phyloP scores from a whole-genome alignment of 2,329 filamentous ascomycete species.

The Diaporthe australafricana region DNA sequence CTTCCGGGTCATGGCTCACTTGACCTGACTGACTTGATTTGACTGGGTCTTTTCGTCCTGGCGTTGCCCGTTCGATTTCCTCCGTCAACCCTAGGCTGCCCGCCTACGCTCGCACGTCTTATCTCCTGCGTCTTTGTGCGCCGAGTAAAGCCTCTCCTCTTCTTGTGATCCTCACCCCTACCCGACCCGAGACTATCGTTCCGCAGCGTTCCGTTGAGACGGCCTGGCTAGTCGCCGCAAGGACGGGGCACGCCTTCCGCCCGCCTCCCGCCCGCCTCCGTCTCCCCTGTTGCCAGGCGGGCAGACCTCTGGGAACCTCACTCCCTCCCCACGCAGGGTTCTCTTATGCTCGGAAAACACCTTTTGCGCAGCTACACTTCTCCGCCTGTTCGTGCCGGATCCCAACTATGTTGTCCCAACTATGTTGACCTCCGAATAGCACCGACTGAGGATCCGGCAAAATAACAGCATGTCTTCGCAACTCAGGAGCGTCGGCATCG shows the following conservation, averaged over 20 bases:
- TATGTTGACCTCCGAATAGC: constrained; percentile 35
- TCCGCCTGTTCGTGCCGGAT: constrained; percentile 21
- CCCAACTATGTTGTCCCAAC: constrained; percentile 32
- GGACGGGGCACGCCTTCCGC: constrained; percentile 24
- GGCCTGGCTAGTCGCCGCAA: constrained; percentile 28
- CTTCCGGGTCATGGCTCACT: constrained; percentile 28
- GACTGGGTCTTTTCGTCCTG: constrained; percentile 27
- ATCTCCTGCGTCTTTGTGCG: constrained; percentile 20
- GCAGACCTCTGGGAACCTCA: constrained; percentile 14
- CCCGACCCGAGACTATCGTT: constrained; percentile 21
- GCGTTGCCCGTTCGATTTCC: constrained; percentile 24
- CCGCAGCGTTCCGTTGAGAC: constrained; percentile 9
- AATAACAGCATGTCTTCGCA: constrained; percentile 35
- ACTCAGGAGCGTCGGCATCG: constrained; percentile 44
- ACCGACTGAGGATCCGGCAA: constrained; percentile 29
- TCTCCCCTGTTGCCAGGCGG: constrained; percentile 33
- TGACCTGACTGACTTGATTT: constrained; percentile 24
- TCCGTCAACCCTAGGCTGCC: constrained; percentile 25
- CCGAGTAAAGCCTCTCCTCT: constrained; percentile 25
- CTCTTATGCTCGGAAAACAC: background rate
- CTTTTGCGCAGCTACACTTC: constrained; percentile 14
- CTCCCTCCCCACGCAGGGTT: constrained; percentile 13
- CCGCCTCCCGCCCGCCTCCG: constrained; percentile 21
- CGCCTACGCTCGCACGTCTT: constrained; percentile 27
- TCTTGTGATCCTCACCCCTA: constrained; percentile 21